phyloP scores from a whole-genome alignment of 2,329 filamentous ascomycete genomes.

The Talaromyces sp. region DNA sequence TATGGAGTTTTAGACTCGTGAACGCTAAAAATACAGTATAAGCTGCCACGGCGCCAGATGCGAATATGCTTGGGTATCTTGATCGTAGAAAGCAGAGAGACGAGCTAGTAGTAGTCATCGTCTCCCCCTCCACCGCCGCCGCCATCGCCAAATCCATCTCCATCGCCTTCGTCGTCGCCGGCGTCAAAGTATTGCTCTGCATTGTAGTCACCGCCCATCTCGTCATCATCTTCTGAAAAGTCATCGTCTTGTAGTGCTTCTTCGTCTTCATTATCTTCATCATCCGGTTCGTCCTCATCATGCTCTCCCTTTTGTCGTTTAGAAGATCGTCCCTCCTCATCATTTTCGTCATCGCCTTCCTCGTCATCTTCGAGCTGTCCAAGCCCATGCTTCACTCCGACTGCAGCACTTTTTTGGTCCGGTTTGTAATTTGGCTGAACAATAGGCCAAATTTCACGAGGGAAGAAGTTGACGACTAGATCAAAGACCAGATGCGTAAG shows the following conservation, averaged over 20 bases:
- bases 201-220: slow-evolving; percentile 56
- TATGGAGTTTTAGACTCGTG: neutral
- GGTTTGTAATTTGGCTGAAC: slow-evolving; percentile 44
- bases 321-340: slow-evolving; percentile 20
- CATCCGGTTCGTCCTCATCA: slow-evolving; percentile 21
- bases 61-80: slow-evolving; percentile 9
- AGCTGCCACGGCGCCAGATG: neutral
- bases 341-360: slow-evolving; percentile 26
- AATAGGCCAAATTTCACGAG: slow-evolving; percentile 51
- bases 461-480: slow-evolving; percentile 53
- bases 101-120: slow-evolving; percentile 32
- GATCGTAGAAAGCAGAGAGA: slow-evolving; percentile 9
- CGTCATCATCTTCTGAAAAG: slow-evolving; percentile 55
- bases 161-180: slow-evolving; percentile 50
- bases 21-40: neutral
- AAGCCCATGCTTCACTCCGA: slow-evolving; percentile 22
- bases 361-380: slow-evolving; percentile 43
- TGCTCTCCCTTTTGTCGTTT: slow-evolving; percentile 31
- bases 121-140: slow-evolving; percentile 49
- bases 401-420: slow-evolving; percentile 26
- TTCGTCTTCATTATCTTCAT: slow-evolving; percentile 40
- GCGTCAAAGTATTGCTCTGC: slow-evolving; percentile 60
- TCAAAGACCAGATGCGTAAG: neutral
- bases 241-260: slow-evolving; percentile 53
- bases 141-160: slow-evolving; percentile 51